These are phyloP conservation scores for Verruconis gallopava DNA, from an alignment of 2,329 filamentous ascomycete genomes.

Conservation along the genomic window DNA sequence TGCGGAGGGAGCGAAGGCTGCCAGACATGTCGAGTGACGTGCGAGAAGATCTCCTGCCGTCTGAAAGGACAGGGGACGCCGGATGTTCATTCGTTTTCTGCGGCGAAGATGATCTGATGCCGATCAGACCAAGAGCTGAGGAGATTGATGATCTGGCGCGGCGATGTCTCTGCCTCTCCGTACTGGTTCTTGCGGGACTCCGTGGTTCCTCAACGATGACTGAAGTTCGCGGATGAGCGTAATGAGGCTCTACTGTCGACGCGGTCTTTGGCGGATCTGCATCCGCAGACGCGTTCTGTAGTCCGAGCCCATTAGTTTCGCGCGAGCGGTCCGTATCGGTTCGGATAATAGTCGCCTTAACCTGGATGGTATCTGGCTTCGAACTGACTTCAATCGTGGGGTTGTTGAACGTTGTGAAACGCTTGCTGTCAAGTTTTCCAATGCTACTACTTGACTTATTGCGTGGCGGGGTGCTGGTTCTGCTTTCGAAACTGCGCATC, in stretches of 20 bases:
- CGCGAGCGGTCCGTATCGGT: constrained; percentile 2
- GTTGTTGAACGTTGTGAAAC: constrained; percentile 1
- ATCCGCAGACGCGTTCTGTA: not conserved
- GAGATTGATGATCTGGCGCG: constrained; percentile 4
- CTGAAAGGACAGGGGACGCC: not conserved
- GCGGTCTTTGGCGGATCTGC: not conserved
- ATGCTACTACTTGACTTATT: constrained; percentile 1
- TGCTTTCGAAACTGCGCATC: constrained; percentile 1
- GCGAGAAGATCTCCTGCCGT: not conserved
- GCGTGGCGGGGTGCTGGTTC: constrained; percentile 1
- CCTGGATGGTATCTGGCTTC: constrained; percentile 5
- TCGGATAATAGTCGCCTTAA: constrained; percentile 9
- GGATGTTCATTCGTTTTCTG: not conserved
- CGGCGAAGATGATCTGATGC: not conserved
- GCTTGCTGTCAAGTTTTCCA: constrained; percentile 2
- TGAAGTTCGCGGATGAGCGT: not conserved
- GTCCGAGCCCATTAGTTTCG: not conserved
- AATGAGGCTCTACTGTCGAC: not conserved
- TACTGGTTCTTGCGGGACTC: not conserved
- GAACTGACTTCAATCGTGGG: not conserved
- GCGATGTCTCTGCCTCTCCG: not conserved
- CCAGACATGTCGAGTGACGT: not conserved
- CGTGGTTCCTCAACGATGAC: not conserved
- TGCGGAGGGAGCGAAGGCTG: not conserved
- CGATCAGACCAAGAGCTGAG: not conserved